Conservation (phyloP, 495 filamentous ascomycete genomes). For the Daldinia caldariorum region DNA sequence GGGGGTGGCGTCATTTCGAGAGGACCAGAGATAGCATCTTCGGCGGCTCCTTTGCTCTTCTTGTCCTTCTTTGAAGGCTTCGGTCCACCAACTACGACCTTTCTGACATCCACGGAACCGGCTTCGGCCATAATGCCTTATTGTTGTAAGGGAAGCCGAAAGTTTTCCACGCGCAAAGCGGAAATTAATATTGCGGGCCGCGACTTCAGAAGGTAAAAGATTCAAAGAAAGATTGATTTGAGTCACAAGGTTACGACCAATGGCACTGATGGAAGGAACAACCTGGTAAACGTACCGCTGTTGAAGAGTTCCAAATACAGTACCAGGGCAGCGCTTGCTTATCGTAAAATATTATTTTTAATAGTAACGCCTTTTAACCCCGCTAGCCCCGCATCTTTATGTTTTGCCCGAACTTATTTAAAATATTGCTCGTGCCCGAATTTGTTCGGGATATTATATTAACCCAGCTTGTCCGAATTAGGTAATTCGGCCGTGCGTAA, state of each 20-base stretch:
- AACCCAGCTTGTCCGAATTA: too few relatives aligned
- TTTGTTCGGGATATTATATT: too few relatives aligned
- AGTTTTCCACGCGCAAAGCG: neutral
- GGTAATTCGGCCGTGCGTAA: too few relatives aligned
- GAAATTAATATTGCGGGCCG: neutral
- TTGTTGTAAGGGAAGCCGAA: neutral
- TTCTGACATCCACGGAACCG: constrained; percentile 59
- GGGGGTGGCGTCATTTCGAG: constrained; percentile 74
- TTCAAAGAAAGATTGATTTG: neutral
- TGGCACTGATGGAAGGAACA: neutral
- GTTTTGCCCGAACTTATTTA: too few relatives aligned
- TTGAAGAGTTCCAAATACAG: too few relatives aligned
- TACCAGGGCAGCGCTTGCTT: too few relatives aligned
- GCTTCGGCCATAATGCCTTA: constrained; percentile 36
- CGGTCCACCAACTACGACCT: constrained; percentile 56
- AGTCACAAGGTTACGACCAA: neutral
- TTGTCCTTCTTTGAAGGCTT: constrained; percentile 63
- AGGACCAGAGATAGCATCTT: constrained; percentile 47
- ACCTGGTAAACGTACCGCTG: neutral
- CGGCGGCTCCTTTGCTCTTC: constrained; percentile 57
- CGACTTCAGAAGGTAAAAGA: neutral
- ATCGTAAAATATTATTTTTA: constrained; percentile 3
- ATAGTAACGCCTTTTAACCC: neutral
- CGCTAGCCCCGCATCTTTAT: constrained; percentile 3
- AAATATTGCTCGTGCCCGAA: too few relatives aligned